Percentiles rank a stretch among this genome's conserved stretches.
These are phyloP conservation scores for Trichothecium roseum DNA, from an alignment of 2,329 filamentous ascomycete genomes.

Conservation along the genomic window DNA sequence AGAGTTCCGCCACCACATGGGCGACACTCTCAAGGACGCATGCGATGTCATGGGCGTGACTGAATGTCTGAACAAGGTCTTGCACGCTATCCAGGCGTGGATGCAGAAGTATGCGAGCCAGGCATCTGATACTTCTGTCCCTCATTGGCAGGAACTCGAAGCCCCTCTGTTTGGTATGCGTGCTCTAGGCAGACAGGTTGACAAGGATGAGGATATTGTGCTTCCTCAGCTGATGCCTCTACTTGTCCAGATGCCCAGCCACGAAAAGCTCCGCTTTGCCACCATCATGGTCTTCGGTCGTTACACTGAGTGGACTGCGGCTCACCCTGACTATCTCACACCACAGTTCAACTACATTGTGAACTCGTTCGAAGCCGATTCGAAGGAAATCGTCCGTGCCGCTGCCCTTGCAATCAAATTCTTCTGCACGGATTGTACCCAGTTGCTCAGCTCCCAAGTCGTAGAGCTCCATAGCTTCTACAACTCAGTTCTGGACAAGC, in stretches of 20 bases:
- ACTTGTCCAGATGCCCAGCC: conserved; percentile 85
- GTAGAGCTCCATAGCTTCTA: conserved; percentile 87
- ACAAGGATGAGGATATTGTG: conserved; percentile 76
- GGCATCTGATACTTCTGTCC: conserved; percentile 64
- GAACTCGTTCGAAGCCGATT: conserved; percentile 78
- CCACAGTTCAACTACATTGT: conserved; percentile 94
- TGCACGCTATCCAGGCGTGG: conserved; percentile 79
- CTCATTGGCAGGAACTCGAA: conserved; percentile 93
- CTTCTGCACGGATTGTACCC: conserved; percentile 90
- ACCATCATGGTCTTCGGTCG: conserved; percentile 95
- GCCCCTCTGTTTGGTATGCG: conserved; percentile 91
- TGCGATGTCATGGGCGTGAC: conserved; percentile 93
- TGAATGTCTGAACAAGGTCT: conserved; percentile 83
- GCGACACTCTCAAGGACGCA: conserved; percentile 92
- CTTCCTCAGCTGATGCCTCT: conserved; percentile 87
- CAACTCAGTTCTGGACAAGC: conserved; percentile 73
- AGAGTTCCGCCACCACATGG: conserved; percentile 94
- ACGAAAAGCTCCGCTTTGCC: conserved; percentile 97
- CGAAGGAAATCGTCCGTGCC: conserved; percentile 82
- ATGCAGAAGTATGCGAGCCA: conserved; percentile 71
- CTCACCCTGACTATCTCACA: conserved; percentile 85
- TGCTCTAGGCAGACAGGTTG: conserved; percentile 93
- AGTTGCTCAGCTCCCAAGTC: conserved; percentile 74
- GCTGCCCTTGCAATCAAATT: conserved; percentile 93
- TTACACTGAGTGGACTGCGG: conserved; percentile 96